Base-by-base conservation (phyloP, 2,329 filamentous ascomycete genomes). In the Fusarium sp. region DNA sequence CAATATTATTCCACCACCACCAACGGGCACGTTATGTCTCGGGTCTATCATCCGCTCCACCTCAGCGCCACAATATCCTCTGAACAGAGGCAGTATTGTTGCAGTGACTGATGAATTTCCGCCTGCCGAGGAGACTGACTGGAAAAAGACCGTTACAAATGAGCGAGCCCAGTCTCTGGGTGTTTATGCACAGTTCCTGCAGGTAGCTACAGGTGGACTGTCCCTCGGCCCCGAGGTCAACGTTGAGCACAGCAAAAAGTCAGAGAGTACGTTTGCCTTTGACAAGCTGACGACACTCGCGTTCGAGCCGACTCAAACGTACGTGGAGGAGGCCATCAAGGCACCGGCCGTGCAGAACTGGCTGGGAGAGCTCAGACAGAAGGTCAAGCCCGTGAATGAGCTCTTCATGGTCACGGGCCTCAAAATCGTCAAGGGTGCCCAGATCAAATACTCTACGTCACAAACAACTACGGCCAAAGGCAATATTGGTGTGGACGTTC, bases 381-480 rank as follows among this genome's bases (percentile, higher is more conserved):
- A 4, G 23, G 9, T 56, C 6, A 2, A 11, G 2, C 53, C 10
- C 3, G 34, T 48, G 3, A 37, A 16, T 16, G 31, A 46, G 7
- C 53, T 56, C 14, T 56, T 49, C 11, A 8, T 56, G 18, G 23
- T 56, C n/a, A 56, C 53, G 1, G 53, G 53, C 4, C 7, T 56
- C 2, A 56, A 56, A 12, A n/a, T 56, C 5, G 53, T 56, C 43
- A 56, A 56, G 19, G 53, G 53, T n/a, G 53, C 53, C 12, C 19
- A 16, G 2, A 56, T 56, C 30, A 56, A 30, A 7, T 49, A 56
- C 6, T 23, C 43, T n/a, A 23, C 14, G 6, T 56, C 31, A 4
- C 12, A 37, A n/a, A 23, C 3, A 6, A 41, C 53, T 1, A 46
- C 34, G 2, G 43, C 8, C 23, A 56, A 49, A 49, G 53, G 42